These are phyloP conservation scores for Flaveria ramosissima DNA, from an alignment of 129 eudicot species.

Conservation along the genomic window DNA sequence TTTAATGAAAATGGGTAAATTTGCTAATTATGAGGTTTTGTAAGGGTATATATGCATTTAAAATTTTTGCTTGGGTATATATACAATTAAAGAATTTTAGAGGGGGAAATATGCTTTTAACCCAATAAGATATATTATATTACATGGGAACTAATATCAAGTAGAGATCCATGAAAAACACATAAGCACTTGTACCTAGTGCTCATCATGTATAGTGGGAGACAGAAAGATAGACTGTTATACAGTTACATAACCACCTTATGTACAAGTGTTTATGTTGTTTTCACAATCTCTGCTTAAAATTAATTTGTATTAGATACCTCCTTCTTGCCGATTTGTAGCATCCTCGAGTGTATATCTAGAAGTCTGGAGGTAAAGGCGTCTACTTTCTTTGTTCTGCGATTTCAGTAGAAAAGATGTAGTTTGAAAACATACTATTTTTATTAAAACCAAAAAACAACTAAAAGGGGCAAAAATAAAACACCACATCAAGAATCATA, in stretches of 20 bases:
- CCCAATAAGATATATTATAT: constrained; percentile 13
- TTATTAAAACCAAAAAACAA: not conserved
- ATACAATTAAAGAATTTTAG: no score
- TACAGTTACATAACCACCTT: no score
- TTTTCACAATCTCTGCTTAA: not conserved
- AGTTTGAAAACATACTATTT: not conserved
- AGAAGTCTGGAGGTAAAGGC: constrained; percentile 81
- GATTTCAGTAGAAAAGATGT: constrained; percentile 16
- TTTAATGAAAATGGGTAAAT: no score
- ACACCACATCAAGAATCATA: not conserved
- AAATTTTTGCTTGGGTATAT: no score
- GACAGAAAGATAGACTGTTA: no score
- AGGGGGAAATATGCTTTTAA: no score
- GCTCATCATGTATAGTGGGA: no score
- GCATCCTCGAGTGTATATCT: constrained; percentile 89
- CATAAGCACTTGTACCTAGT: no score
- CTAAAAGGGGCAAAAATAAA: not conserved
- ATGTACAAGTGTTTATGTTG: not conserved
- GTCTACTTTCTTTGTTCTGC: constrained; percentile 87
- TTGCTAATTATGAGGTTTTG: no score
- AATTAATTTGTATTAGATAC: constrained; percentile 29
- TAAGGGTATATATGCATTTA: no score
- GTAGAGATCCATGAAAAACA: no score
- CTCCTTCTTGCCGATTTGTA: constrained; percentile 77
- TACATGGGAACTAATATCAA: not conserved